Base-by-base conservation (phyloP, 176 grass and related monocot species). In the Zizania latifolia region DNA sequence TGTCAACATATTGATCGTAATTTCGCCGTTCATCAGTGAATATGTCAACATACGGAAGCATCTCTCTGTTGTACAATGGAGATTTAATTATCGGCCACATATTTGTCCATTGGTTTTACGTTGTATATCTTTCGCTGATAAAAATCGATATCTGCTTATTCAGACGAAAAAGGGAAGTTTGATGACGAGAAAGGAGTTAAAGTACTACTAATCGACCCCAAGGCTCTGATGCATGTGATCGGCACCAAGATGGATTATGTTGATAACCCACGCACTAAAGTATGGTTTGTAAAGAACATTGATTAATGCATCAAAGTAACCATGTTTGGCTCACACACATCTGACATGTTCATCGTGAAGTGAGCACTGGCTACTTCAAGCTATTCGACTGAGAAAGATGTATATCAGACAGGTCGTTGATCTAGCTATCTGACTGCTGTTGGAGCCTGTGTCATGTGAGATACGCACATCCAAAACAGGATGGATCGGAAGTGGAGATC, bases 181-280 rank as follows among this genome's bases (percentile, higher is more conserved):
- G 94, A 93, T 50, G 94, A 93, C 72, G 94, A 93, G 17, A 93
- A 89, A 50, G 94, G 94, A 36, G 94, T 97, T n/a, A 89, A 93
- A 77, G 86, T 97, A 39, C 81, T 97, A 63, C 81, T 97, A 63
- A 86, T 97, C 4, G 90, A 97, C 33, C 94, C 90, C 24, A 97
- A 97, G 67, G 94, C 90, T 72, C 82, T 93, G 33, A 91, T 97
- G 88, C 94, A 97, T 87, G 94, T 93, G 27, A 93, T 97, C 0
- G 88, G 94, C 59, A 97, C 90, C 55, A 93, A 93, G 81, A 97
- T 97, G 90, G 88, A 97, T 71, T 93, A 85, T 67, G 75, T 86
- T 19, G 83, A 93, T 1, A 90, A 93, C 81, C 57, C 94, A 93
- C 81, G 50, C 94, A 58, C 70, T 97, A 0, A 93, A 77, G 90